Evolutionary conservation across 2,329 filamentous ascomycete species (phyloP).

Genomic region (Phyllosticta citriasiana): DNA sequence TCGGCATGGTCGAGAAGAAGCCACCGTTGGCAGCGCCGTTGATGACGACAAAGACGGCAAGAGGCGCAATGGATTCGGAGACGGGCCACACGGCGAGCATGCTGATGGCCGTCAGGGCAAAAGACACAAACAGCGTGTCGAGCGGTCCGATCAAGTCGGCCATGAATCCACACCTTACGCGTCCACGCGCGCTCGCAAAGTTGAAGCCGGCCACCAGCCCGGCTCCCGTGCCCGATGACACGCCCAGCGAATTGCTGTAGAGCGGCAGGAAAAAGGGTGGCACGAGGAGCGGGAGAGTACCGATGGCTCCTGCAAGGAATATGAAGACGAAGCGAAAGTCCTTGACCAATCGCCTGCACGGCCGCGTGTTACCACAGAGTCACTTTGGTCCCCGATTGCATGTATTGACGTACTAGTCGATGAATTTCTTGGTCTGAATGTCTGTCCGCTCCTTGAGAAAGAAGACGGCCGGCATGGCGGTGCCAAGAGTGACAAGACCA

Average conservation of each 20-base stretch:
- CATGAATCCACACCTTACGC: constrained; percentile 45
- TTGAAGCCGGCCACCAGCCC: constrained; percentile 53
- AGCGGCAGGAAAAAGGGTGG: constrained; percentile 53
- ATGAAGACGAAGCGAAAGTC: constrained; percentile 42
- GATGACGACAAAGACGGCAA: constrained; percentile 48
- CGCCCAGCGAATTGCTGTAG: constrained; percentile 45
- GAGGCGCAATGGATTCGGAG: constrained; percentile 42
- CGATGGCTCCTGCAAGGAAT: constrained; percentile 46
- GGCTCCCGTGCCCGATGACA: constrained; percentile 44
- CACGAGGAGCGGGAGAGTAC: constrained; percentile 51
- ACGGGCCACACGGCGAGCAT: constrained; percentile 54
- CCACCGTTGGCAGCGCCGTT: constrained; percentile 53
- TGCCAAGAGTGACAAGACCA: constrained; percentile 42
- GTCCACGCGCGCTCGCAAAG: constrained; percentile 48
- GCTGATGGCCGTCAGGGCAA: constrained; percentile 45
- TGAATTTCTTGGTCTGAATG: constrained; percentile 24
- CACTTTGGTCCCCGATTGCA: constrained; percentile 4
- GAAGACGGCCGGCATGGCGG: constrained; percentile 46
- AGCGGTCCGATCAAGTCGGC: constrained; percentile 23
- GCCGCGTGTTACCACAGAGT: neutral
- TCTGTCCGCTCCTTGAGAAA: constrained; percentile 41
- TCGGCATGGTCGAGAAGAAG: constrained; percentile 56
- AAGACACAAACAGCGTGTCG: constrained; percentile 33
- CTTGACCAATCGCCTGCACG: constrained; percentile 40
- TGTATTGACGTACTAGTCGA: constrained; percentile 39